A percentile compares a stretch with the other conserved stretches of the same genome.
Conservation (phyloP, 805 yeast genomes). For the Yarrowia sp. region DNA sequence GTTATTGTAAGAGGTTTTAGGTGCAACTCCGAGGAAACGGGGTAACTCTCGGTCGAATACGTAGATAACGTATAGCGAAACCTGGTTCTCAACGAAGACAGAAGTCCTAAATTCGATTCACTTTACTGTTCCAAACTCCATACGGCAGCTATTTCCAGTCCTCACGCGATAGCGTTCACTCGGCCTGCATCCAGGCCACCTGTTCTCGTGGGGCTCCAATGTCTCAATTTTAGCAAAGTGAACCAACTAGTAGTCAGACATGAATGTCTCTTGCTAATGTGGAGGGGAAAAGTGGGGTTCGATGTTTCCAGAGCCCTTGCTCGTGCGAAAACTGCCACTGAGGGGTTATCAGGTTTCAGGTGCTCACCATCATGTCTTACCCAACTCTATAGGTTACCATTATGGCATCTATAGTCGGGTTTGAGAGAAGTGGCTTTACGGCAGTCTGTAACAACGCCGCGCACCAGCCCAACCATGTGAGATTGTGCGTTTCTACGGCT, state of each 20-base stretch:
- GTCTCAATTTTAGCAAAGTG: neutral
- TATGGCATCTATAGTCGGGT: too few species aligned
- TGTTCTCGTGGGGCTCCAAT: neutral
- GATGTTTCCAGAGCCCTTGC: neutral
- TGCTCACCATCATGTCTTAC: neutral
- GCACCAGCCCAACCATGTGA: neutral
- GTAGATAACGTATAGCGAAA: neutral
- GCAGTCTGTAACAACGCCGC: neutral
- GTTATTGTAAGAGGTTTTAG: neutral
- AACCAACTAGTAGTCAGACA: neutral
- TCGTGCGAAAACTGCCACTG: too few species aligned
- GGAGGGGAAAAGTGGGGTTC: neutral
- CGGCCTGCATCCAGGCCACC: neutral
- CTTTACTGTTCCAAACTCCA: neutral
- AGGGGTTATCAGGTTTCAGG: neutral
- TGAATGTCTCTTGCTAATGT: neutral
- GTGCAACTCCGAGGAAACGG: slow-evolving; percentile 5
- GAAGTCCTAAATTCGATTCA: neutral
- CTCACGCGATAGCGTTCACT: neutral
- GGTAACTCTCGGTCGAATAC: neutral
- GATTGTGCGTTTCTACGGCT: neutral
- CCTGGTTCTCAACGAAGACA: too few species aligned
- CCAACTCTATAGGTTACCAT: neutral
- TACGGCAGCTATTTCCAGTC: neutral
- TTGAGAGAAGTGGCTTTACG: neutral